Base-by-base conservation (phyloP, 768 basidiomycete genomes). In the Royoungia palumana region DNA sequence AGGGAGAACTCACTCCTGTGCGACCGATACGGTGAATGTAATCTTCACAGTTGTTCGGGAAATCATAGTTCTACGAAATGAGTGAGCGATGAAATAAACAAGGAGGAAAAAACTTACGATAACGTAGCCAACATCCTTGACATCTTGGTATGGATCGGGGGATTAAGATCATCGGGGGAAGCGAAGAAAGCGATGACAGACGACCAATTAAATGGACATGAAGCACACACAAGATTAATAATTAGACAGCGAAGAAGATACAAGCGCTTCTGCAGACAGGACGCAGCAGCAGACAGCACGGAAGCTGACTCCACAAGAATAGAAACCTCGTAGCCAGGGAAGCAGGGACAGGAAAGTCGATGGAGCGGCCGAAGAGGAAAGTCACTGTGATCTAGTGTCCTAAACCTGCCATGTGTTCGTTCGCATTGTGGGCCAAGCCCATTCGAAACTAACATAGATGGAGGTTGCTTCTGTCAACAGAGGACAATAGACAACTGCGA, bases 21-120 rank as follows among this genome's bases (percentile, higher is more conserved):
- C 95, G 93, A 55, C 95, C 96, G 63, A 99, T 99, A 59, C 95
- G 92, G 72, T 99, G 95, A 52, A 97, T 93, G 71, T 98, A 98
- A 70, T 96, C 94, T 75, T 95, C 94, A 63, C 89, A 91, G 65
- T 95, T 94, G 72, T 96, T 96, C 1, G 94, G 94, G 76, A 98
- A 96, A 68, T 97, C 94, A 67, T 90, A 94, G 72, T 94, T 94
- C 93, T 94, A 57, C 3, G 44, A 46, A 30, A 28, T 9, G 42
- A 49, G 58, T 44, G 59, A n/a, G 44, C 3, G 35, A 35, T 27
- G 41, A 35, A 54, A 39, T 1, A 12, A 43, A 34, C 9, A 32
- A 54, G 6, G 42, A 43, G 16, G 32, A 41, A 55, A 45, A 44
- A 13, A 80, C 90, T 67, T 60, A 93, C 91, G 60, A 98, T 92